These are phyloP conservation scores for Fragilaria radians DNA, from an alignment of 108 stramenopile species.

Conservation along the genomic window DNA sequence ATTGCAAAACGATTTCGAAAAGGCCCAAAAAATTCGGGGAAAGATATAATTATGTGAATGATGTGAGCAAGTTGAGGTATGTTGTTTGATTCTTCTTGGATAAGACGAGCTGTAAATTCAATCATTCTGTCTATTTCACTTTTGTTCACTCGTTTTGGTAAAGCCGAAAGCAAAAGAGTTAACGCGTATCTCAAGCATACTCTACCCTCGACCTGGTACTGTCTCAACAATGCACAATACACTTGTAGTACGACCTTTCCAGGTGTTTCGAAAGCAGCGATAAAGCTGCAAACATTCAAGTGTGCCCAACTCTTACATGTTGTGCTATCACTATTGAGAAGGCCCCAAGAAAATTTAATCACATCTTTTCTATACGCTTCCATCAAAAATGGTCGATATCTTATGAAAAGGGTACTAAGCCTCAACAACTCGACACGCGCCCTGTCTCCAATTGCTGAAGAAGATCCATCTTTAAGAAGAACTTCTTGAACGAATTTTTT, in stretches of 20 bases:
- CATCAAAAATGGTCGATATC: slow-evolving; percentile 50
- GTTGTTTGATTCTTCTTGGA: slow-evolving; percentile 90
- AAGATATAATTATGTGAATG: slow-evolving; percentile 75
- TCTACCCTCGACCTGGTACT: slow-evolving; percentile 76
- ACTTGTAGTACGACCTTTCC: slow-evolving; percentile 85
- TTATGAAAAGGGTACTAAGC: slow-evolving; percentile 75
- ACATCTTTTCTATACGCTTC: slow-evolving; percentile 61
- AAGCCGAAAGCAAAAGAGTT: slow-evolving; percentile 78
- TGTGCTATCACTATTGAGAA: slow-evolving; percentile 78
- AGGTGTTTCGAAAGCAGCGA: slow-evolving; percentile 75
- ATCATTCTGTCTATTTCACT: slow-evolving; percentile 60
- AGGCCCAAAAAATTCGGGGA: slow-evolving; percentile 58
- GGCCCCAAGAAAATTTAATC: slow-evolving; percentile 85
- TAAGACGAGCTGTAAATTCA: slow-evolving; percentile 78
- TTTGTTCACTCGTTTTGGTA: slow-evolving; percentile 45
- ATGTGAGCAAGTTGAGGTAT: slow-evolving; percentile 88
- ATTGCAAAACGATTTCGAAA: slow-evolving; percentile 59
- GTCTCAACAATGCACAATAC: slow-evolving; percentile 68
- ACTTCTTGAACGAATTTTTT: slow-evolving; percentile 34
- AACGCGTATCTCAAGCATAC: slow-evolving; percentile 72
- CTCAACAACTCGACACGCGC: slow-evolving; percentile 84
- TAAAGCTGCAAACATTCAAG: slow-evolving; percentile 78
- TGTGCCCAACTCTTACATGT: slow-evolving; percentile 89
- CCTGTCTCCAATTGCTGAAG: slow-evolving; percentile 36
- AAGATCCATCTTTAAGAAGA: slow-evolving; percentile 25